These are phyloP conservation scores for Kondoa subrosea DNA, from an alignment of 768 basidiomycete genomes.

Conservation along the genomic window DNA sequence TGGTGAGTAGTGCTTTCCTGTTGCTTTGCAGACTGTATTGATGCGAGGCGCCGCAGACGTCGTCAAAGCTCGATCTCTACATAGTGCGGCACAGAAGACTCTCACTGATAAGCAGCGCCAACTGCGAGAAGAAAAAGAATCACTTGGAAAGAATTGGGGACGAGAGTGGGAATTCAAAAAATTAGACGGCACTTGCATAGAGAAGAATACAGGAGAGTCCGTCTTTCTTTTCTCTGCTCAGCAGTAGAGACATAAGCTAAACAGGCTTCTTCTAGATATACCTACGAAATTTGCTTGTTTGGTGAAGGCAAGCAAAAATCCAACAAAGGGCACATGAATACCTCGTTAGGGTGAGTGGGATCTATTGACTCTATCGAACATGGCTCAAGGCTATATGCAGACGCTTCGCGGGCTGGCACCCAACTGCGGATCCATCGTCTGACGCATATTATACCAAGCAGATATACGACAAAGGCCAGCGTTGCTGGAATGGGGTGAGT, in stretches of 20 bases:
- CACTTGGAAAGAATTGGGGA: slow-evolving; percentile 41
- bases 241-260: too few relatives aligned
- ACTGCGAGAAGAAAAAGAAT: neutral
- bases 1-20: slow-evolving; percentile 18
- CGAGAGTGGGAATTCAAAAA: slow-evolving; percentile 85
- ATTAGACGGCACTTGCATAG: slow-evolving; percentile 61
- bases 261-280: slow-evolving; percentile 46
- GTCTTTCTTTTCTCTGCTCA: slow-evolving; percentile 32
- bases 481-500: slow-evolving; percentile 39
- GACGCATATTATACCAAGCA: slow-evolving; percentile 63
- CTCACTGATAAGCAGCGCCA: slow-evolving; percentile 31
- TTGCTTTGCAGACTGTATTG: neutral
- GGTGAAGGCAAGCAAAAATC: slow-evolving; percentile 73
- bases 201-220: slow-evolving; percentile 74
- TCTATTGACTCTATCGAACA: neutral
- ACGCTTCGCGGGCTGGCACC: slow-evolving; percentile 65
- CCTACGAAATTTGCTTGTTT: slow-evolving; percentile 86
- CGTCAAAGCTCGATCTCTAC: slow-evolving; percentile 30
- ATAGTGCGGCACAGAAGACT: slow-evolving; percentile 37
- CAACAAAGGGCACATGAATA: slow-evolving; percentile 56
- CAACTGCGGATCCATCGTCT: slow-evolving; percentile 42
- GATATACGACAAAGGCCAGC: slow-evolving; percentile 61
- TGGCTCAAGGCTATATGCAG: slow-evolving; percentile 40
- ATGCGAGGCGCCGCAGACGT: slow-evolving; percentile 24
- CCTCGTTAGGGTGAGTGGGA: slow-evolving; percentile 58